Evolutionary conservation across 805 yeast species (phyloP).

Genomic region (Candida khao-thaluensis): DNA sequence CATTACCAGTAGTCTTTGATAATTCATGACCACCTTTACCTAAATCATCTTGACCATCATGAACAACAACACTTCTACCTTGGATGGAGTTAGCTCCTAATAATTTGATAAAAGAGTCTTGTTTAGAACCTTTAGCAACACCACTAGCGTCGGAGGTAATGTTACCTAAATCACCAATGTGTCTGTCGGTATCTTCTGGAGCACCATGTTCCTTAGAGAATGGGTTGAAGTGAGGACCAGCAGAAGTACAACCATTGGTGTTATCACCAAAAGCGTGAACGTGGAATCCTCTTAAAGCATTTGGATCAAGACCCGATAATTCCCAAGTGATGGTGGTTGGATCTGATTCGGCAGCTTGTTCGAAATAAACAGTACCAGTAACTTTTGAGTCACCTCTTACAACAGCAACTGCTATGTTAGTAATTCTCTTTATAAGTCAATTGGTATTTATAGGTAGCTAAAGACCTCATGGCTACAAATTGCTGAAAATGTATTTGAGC

Average conservation of each 20-base stretch:
- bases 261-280: constrained; percentile 97
- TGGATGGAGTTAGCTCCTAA: constrained; percentile 83
- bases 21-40: constrained; percentile 93
- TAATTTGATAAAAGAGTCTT: constrained; percentile 75
- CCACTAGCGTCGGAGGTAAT: constrained; percentile 83
- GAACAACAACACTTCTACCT: constrained; percentile 95
- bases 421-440: neutral
- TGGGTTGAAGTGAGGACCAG: constrained; percentile 97
- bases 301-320: constrained; percentile 83
- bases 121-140: constrained; percentile 85
- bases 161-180: constrained; percentile 97
- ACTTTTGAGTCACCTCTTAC: constrained; percentile 93
- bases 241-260: constrained; percentile 98
- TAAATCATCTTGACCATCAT: constrained; percentile 88
- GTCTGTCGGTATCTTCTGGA: constrained; percentile 77
- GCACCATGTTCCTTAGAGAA: constrained; percentile 88
- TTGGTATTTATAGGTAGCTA: no score
- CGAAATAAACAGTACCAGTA: constrained; percentile 82
- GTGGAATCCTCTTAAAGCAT: constrained; percentile 95
- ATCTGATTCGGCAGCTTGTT: constrained; percentile 73
- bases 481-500: constrained; percentile 1
- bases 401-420: constrained; percentile 68
- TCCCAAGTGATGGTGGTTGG: constrained; percentile 90
- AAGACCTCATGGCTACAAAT: constrained; percentile 1
- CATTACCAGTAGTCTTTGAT: constrained; percentile 93